These are phyloP conservation scores for Penicillium sclerotigenum DNA, from an alignment of 2,329 filamentous ascomycete genomes.

Conservation along the genomic window DNA sequence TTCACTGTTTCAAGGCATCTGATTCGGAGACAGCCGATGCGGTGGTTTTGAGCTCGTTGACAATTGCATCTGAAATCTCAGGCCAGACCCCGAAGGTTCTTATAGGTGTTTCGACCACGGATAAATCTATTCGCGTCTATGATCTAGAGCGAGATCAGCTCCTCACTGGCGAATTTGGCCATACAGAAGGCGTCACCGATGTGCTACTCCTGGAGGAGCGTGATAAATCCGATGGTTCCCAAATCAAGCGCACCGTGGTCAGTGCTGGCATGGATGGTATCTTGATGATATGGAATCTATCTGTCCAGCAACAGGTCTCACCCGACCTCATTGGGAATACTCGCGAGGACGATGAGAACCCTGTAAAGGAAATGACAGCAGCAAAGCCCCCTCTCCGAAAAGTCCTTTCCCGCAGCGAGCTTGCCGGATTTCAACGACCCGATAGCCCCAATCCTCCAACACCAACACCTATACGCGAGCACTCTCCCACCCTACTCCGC, in stretches of 20 bases:
- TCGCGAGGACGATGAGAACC: slow-evolving; percentile 40
- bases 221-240: slow-evolving; percentile 43
- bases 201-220: slow-evolving; percentile 63
- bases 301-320: slow-evolving; percentile 33
- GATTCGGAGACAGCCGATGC: slow-evolving; percentile 78
- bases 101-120: slow-evolving; percentile 85
- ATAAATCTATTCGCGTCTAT: slow-evolving; percentile 92
- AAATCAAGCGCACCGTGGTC: slow-evolving; percentile 51
- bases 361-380: slow-evolving; percentile 51
- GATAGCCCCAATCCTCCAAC: slow-evolving; percentile 45
- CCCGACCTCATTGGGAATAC: slow-evolving; percentile 30
- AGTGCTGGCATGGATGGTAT: slow-evolving; percentile 77
- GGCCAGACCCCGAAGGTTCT: slow-evolving; percentile 63
- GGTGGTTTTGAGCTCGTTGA: slow-evolving; percentile 76
- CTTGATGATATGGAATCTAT: slow-evolving; percentile 70
- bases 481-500: slow-evolving; percentile 51
- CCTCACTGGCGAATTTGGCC: slow-evolving; percentile 86
- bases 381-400: slow-evolving; percentile 73
- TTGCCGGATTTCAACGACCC: slow-evolving; percentile 69
- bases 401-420: slow-evolving; percentile 80
- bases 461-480: slow-evolving; percentile 44
- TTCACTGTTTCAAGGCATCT: slow-evolving; percentile 74
- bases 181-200: slow-evolving; percentile 89
- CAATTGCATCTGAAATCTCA: slow-evolving; percentile 54
- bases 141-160: slow-evolving; percentile 73